These are phyloP conservation scores for Psophocarpus tetragonolobus DNA, from an alignment of 306 rosid genomes.

Conservation along the genomic window DNA sequence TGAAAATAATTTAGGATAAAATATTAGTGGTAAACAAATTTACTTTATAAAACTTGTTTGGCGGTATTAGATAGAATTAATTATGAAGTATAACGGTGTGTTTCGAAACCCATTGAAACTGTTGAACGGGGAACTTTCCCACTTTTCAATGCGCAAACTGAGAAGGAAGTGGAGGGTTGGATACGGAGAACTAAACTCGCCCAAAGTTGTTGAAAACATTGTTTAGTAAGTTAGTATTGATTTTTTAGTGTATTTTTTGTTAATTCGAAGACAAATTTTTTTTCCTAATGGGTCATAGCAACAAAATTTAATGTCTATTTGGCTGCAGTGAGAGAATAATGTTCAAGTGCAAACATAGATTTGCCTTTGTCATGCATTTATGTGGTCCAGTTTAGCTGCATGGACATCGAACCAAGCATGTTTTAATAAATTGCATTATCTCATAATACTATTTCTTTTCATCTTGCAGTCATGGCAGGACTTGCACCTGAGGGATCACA, in stretches of 20 bases:
- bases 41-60: background rate
- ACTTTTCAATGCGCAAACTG: too few species aligned
- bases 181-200: too few species aligned
- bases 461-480: conserved; percentile 72
- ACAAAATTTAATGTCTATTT: background rate
- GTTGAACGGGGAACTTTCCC: too few species aligned
- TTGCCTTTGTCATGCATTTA: background rate
- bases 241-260: background rate
- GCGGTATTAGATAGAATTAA: background rate
- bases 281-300: background rate
- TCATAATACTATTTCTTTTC: conserved; percentile 15
- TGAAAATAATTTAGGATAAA: background rate
- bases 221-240: background rate
- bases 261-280: background rate
- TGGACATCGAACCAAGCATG: background rate
- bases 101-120: too few species aligned
- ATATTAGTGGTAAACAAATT: background rate
- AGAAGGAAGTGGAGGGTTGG: too few species aligned
- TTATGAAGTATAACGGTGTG: too few species aligned
- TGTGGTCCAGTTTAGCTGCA: background rate
- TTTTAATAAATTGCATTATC: background rate
- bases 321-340: background rate
- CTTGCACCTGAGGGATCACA: conserved; percentile 68
- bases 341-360: background rate
- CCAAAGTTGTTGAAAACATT: background rate